Evolutionary conservation across 2,329 filamentous ascomycete genomes (phyloP).

Genomic region (Xylaria sp.): DNA sequence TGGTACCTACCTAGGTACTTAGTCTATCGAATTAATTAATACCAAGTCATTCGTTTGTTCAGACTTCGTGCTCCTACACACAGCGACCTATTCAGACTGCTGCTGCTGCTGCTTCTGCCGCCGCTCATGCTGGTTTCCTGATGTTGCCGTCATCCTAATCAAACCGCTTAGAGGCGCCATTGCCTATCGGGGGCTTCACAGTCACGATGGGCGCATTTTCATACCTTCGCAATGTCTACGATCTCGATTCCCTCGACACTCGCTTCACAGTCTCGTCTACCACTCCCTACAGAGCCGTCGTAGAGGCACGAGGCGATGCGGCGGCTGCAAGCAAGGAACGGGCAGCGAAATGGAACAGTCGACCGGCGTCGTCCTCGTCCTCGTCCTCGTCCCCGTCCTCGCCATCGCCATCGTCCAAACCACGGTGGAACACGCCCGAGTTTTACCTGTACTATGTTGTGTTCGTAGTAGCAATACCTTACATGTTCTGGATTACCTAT

Average conservation of each 20-base stretch:
- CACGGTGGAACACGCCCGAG: conserved; percentile 87
- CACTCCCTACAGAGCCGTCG: conserved; percentile 70
- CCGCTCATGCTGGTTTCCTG: not conserved
- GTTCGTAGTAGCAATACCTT: conserved; percentile 73
- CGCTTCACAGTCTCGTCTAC: conserved; percentile 75
- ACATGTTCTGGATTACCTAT: conserved; percentile 92
- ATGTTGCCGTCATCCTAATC: conserved; percentile 34
- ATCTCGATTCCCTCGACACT: conserved; percentile 70
- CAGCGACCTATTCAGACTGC: not conserved
- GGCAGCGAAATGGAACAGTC: conserved; percentile 55
- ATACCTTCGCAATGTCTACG: conserved; percentile 64
- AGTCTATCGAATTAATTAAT: no score
- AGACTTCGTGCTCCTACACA: not conserved
- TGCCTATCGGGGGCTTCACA: conserved; percentile 30
- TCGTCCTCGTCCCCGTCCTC: not conserved
- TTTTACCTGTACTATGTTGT: conserved; percentile 83
- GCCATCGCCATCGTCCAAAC: conserved; percentile 55
- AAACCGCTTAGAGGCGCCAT: conserved; percentile 33
- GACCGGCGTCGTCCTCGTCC: no score
- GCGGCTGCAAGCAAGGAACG: conserved; percentile 53
- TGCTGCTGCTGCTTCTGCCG: conserved; percentile 3
- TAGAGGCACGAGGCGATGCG: conserved; percentile 61
- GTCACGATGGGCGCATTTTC: conserved; percentile 54
- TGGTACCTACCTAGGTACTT: no score
- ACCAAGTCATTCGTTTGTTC: conserved; percentile 26